Conservation (phyloP, 441 rosid genomes). For the Jatropha multifida region DNA sequence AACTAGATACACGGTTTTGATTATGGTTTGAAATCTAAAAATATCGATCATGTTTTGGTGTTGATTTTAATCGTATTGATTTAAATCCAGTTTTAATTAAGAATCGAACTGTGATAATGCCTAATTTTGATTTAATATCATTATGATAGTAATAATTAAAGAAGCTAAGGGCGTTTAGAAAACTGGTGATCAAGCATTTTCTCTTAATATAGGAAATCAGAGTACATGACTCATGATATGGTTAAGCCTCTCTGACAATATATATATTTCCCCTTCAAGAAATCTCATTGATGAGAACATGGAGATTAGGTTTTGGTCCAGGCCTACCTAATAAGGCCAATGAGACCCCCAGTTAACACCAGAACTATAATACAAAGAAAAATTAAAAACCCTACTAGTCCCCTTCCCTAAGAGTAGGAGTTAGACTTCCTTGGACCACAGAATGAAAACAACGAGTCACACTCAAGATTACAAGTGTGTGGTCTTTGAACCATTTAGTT, state of each 20-base stretch:
- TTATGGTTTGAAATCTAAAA: too few relatives aligned
- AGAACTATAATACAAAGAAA: background rate
- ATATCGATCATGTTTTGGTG: too few relatives aligned
- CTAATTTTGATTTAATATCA: too few relatives aligned
- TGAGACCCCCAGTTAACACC: constrained; percentile 4
- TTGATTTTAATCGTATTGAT: too few relatives aligned
- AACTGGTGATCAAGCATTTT: background rate
- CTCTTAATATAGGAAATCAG: too few relatives aligned
- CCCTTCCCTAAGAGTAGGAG: too few relatives aligned
- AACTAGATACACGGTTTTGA: too few relatives aligned
- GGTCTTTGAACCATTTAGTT: background rate
- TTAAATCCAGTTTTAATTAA: too few relatives aligned
- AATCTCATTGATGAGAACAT: background rate
- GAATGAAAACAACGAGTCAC: constrained; percentile 13
- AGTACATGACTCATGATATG: too few relatives aligned
- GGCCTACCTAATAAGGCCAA: constrained; percentile 5
- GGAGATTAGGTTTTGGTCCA: background rate
- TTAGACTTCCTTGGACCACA: background rate
- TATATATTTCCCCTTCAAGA: background rate
- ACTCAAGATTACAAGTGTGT: background rate
- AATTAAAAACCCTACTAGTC: background rate
- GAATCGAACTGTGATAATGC: too few relatives aligned
- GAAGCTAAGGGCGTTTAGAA: too few relatives aligned
- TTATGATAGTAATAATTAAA: too few relatives aligned
- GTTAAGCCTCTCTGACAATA: background rate